Evolutionary conservation across 2,329 filamentous ascomycete genomes (phyloP).

Genomic region (Fusarium clavum): DNA sequence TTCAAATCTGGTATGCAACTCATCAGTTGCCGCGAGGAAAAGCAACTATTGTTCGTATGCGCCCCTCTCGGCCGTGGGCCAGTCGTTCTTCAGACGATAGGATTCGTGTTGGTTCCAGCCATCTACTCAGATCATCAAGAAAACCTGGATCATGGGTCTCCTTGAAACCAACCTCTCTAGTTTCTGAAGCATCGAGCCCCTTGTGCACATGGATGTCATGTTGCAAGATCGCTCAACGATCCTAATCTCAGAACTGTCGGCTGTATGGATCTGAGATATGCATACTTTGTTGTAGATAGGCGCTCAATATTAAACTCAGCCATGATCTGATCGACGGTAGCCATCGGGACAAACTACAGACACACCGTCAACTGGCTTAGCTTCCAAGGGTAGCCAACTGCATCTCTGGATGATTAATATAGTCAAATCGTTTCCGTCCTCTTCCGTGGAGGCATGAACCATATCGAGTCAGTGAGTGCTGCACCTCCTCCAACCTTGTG

Average conservation of each 20-base stretch:
- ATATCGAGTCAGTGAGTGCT: not conserved
- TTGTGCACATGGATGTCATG: not conserved
- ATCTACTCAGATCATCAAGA: not conserved
- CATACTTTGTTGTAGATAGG: not conserved
- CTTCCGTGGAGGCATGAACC: not conserved
- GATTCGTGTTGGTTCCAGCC: not conserved
- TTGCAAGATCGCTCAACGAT: not conserved
- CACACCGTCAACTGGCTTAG: slow-evolving; percentile 7
- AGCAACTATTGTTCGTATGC: slow-evolving; percentile 13
- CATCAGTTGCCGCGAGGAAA: slow-evolving; percentile 16
- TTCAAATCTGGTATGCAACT: slow-evolving; percentile 23
- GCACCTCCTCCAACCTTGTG: slow-evolving; percentile 9
- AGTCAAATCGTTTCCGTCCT: slow-evolving; percentile 12
- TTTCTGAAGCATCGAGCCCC: not conserved
- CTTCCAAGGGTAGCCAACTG: not conserved
- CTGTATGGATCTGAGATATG: slow-evolving; percentile 25
- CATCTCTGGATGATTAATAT: slow-evolving; percentile 2
- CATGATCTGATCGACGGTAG: slow-evolving; percentile 13
- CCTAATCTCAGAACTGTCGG: not conserved
- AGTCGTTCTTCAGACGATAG: not conserved
- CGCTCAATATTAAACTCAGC: not conserved
- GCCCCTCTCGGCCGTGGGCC: not conserved
- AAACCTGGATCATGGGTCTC: not conserved
- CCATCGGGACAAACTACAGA: not conserved
- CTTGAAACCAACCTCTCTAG: not conserved